Conservation (phyloP, 2,329 filamentous ascomycete genomes). For the Mollisia scopiformis region DNA sequence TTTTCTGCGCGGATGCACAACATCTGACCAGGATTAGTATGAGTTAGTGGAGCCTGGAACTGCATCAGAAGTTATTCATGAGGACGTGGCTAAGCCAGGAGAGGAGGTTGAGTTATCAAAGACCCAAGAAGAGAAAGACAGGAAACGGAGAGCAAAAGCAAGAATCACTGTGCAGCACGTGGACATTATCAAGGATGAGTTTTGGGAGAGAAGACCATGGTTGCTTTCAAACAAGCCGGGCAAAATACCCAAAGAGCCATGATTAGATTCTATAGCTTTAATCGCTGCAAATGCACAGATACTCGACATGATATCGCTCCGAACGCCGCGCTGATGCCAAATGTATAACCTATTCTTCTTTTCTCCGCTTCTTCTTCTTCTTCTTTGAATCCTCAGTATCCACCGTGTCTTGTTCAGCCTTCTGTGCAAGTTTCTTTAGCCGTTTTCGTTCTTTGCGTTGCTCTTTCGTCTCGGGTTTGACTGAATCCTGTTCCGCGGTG, state of each 20-base stretch:
- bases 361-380: slow-evolving; percentile 32
- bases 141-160: slow-evolving; percentile 80
- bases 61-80: slow-evolving; percentile 42
- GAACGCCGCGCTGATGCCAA: slow-evolving; percentile 29
- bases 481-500: slow-evolving; percentile 1
- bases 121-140: slow-evolving; percentile 81
- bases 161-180: slow-evolving; percentile 81
- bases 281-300: slow-evolving; percentile 20
- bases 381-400: slow-evolving; percentile 35
- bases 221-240: slow-evolving; percentile 75
- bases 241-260: slow-evolving; percentile 63
- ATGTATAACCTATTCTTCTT: slow-evolving; percentile 16
- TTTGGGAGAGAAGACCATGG: slow-evolving; percentile 90
- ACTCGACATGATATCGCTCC: slow-evolving; percentile 18
- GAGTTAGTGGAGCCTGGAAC: slow-evolving; percentile 64
- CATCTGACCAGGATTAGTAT: slow-evolving; percentile 53
- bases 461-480: slow-evolving; percentile 36
- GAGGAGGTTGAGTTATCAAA: slow-evolving; percentile 67
- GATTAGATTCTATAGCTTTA: slow-evolving; percentile 15
- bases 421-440: slow-evolving; percentile 36
- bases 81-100: slow-evolving; percentile 49
- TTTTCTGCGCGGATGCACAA: neutral
- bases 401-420: slow-evolving; percentile 18
- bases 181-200: slow-evolving; percentile 94
- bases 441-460: slow-evolving; percentile 41